Percentiles rank a stretch among this genome's conserved stretches.
Evolutionary conservation across 768 basidiomycete species (phyloP).

Genomic region (Leucosporidium yakuticum): DNA sequence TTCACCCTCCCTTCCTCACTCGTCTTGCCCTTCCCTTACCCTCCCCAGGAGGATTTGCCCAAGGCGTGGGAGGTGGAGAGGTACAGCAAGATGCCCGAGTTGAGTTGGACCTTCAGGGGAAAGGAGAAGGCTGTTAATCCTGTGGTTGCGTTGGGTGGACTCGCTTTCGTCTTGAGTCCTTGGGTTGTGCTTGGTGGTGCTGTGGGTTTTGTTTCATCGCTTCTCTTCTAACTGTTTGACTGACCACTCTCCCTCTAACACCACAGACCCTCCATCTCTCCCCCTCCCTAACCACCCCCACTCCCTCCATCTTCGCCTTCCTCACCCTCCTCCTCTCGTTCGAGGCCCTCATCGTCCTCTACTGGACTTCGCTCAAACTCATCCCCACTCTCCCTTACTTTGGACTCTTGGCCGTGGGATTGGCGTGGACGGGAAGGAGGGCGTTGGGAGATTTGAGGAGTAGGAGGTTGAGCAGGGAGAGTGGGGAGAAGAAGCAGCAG

Average conservation of each 20-base stretch:
- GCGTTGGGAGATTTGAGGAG: constrained; percentile 27
- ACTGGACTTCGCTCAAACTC: constrained; percentile 30
- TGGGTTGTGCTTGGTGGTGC: constrained; percentile 21
- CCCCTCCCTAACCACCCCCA: not conserved
- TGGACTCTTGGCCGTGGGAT: constrained; percentile 6
- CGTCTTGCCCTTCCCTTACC: constrained; percentile 23
- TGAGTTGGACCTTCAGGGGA: constrained; percentile 30
- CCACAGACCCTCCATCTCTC: constrained; percentile 4
- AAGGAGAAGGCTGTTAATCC: constrained; percentile 15
- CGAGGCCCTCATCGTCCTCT: constrained; percentile 29
- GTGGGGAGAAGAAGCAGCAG: not conserved
- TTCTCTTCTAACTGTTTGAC: not conserved
- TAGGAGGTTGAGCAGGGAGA: constrained; percentile 12
- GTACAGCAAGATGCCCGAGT: constrained; percentile 11
- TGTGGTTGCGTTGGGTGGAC: constrained; percentile 15
- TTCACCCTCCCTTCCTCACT: constrained; percentile 15
- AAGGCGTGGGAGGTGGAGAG: constrained; percentile 32
- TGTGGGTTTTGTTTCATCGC: not conserved
- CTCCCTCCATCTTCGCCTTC: constrained; percentile 18
- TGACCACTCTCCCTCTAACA: too few species aligned
- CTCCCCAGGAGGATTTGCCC: constrained; percentile 22
- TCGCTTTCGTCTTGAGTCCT: constrained; percentile 25
- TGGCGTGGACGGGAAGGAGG: constrained; percentile 9
- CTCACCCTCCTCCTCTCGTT: constrained; percentile 26
- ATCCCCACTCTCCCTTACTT: constrained; percentile 26